A percentile compares a stretch with the other conserved stretches of the same genome.
These are phyloP conservation scores for Dioscorea cayenensis DNA, from an alignment of 116 monocot genomes.

Conservation along the genomic window DNA sequence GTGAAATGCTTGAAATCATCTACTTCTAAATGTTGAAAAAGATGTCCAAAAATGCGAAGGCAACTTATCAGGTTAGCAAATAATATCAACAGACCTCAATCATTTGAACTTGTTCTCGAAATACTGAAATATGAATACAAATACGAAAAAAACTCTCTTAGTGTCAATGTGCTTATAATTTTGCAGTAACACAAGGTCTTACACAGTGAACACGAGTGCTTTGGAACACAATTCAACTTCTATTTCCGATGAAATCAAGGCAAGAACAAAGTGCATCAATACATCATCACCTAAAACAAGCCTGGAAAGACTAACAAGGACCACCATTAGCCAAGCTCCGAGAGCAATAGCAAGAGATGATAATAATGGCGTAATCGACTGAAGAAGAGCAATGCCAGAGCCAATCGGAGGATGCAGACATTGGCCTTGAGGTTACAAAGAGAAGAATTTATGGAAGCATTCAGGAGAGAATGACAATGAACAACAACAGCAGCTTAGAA, in stretches of 20 bases:
- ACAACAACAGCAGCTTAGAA: background rate
- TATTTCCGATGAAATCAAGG: conserved; percentile 78
- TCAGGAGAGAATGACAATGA: conserved; percentile 6
- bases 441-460: conserved; percentile 58
- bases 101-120: background rate
- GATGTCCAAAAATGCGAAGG: conserved; percentile 93
- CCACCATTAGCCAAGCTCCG: background rate
- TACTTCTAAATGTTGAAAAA: conserved; percentile 66
- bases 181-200: conserved; percentile 72
- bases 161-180: background rate
- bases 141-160: too few relatives aligned
- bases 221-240: conserved; percentile 94
- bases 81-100: too few relatives aligned
- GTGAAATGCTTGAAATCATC: conserved; percentile 72
- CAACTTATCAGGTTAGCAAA: conserved; percentile 60
- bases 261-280: conserved; percentile 33
- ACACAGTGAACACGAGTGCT: conserved; percentile 84
- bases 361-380: conserved; percentile 3
- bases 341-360: too few relatives aligned
- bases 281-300: background rate
- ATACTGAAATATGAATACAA: background rate
- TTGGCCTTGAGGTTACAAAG: conserved; percentile 70
- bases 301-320: background rate
- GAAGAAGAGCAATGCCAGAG: conserved; percentile 10
- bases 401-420: conserved; percentile 65